phyloP scores from a whole-genome alignment of 2,329 filamentous ascomycete species.

The Claviceps spartinae region DNA sequence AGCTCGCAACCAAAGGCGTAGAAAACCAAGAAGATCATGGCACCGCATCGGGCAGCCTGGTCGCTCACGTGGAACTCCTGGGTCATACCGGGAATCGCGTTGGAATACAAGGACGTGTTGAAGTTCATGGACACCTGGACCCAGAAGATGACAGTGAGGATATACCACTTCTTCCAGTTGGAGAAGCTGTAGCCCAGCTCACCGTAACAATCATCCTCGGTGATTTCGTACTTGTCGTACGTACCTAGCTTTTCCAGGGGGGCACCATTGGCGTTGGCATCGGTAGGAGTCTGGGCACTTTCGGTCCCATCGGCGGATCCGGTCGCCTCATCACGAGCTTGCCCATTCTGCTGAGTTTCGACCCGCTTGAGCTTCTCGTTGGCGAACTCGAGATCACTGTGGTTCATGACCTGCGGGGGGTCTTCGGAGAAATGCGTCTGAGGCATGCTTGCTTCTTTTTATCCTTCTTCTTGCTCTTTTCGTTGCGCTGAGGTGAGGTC shows the following conservation, averaged over 20 bases:
- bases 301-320: conserved; percentile 5
- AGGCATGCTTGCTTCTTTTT: conserved; percentile 12
- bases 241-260: conserved; percentile 23
- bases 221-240: conserved; percentile 31
- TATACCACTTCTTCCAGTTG: conserved; percentile 54
- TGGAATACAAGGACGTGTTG: conserved; percentile 62
- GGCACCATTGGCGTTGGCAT: conserved; percentile 19
- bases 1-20: conserved; percentile 82
- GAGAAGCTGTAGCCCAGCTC: conserved; percentile 52
- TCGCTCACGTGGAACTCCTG: conserved; percentile 54
- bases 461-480: not conserved
- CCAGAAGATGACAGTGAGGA: conserved; percentile 58
- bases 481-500: not conserved
- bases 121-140: conserved; percentile 70
- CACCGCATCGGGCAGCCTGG: conserved; percentile 58
- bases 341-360: conserved; percentile 4
- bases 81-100: conserved; percentile 50
- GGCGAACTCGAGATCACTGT: conserved; percentile 21
- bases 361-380: conserved; percentile 23
- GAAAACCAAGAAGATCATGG: conserved; percentile 63
- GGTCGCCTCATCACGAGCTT: not conserved
- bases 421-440: conserved; percentile 23
- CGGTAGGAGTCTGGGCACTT: conserved; percentile 5
- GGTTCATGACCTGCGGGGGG: conserved; percentile 23
- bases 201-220: conserved; percentile 48